Evolutionary conservation across 1,284 basidiomycete genomes (phyloP).

Genomic region (Thecaphora thlaspeos): DNA sequence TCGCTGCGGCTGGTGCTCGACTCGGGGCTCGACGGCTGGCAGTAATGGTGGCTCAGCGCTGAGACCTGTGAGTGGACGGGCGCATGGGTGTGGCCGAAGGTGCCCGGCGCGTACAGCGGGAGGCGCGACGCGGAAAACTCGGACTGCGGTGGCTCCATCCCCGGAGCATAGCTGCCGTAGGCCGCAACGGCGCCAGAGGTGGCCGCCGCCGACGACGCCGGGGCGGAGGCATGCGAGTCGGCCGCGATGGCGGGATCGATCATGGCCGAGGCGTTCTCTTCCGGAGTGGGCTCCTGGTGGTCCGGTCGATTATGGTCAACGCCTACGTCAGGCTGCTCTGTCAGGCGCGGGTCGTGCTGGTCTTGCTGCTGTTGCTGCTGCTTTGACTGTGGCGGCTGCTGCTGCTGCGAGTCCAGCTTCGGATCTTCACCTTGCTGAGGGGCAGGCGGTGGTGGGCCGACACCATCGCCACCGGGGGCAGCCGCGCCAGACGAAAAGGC

Average conservation of each 20-base stretch:
- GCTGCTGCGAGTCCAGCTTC: constrained; percentile 27
- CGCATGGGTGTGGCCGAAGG: constrained; percentile 6
- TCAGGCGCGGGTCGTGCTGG: background rate
- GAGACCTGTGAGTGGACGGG: constrained; percentile 41
- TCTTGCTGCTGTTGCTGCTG: constrained; percentile 9
- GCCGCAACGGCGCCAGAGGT: constrained; percentile 34
- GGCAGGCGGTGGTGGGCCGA: constrained; percentile 26
- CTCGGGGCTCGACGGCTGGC: constrained; percentile 44
- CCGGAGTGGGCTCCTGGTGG: constrained; percentile 3
- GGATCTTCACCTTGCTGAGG: constrained; percentile 23
- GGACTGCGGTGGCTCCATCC: constrained; percentile 17
- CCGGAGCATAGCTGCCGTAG: constrained; percentile 30
- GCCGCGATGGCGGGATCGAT: constrained; percentile 37
- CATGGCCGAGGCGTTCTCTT: constrained; percentile 26
- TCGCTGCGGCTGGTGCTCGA: constrained; percentile 43
- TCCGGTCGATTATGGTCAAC: too few species aligned
- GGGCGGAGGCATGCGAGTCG: constrained; percentile 32
- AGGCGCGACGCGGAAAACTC: background rate
- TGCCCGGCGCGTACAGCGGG: background rate
- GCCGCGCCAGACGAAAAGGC: constrained; percentile 4
- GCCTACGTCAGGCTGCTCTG: too few species aligned
- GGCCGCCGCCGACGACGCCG: constrained; percentile 11
- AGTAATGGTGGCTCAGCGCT: constrained; percentile 31
- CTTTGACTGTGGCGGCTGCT: constrained; percentile 19
- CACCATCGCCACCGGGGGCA: constrained; percentile 9